phyloP scores from a whole-genome alignment of 164 flowering plant species.

The Chimonanthus salicifolius region DNA sequence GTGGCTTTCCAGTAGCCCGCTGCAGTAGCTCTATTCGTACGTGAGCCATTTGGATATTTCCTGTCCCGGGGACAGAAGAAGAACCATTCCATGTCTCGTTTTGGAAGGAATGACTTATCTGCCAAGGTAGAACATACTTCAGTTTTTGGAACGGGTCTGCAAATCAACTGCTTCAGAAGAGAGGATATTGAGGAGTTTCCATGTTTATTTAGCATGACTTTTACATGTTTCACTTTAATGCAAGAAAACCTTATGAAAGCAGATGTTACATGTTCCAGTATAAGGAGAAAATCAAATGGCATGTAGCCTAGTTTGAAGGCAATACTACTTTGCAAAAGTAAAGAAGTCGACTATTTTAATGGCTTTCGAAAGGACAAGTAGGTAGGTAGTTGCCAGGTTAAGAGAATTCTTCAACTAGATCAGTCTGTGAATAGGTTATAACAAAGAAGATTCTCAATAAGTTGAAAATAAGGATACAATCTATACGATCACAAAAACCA shows the following conservation, averaged over 20 bases:
- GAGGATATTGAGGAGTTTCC: too few relatives aligned
- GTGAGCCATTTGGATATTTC: slow-evolving; percentile 86
- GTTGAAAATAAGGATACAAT: neutral
- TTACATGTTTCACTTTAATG: neutral
- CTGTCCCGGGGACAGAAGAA: slow-evolving; percentile 87
- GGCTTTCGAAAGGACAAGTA: neutral
- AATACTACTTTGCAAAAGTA: too few relatives aligned
- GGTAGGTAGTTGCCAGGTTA: neutral
- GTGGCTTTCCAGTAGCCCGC: slow-evolving; percentile 99
- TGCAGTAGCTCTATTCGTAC: slow-evolving; percentile 87
- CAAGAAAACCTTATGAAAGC: neutral
- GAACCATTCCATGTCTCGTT: slow-evolving; percentile 89
- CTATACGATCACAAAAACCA: neutral
- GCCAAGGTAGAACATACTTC: slow-evolving; percentile 16
- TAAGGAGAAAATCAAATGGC: neutral
- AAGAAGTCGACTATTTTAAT: neutral
- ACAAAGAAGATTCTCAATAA: neutral
- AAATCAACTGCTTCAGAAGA: neutral
- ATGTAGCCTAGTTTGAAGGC: neutral
- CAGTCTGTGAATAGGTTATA: neutral
- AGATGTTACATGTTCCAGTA: neutral
- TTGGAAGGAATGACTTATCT: slow-evolving; percentile 89
- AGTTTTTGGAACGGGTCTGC: neutral
- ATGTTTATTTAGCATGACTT: too few relatives aligned
- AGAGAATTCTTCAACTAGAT: neutral